A percentile compares a stretch with the other conserved stretches of the same genome.
These are phyloP conservation scores for Cladosporium halotolerans DNA, from an alignment of 2,329 filamentous ascomycete genomes.

Conservation along the genomic window DNA sequence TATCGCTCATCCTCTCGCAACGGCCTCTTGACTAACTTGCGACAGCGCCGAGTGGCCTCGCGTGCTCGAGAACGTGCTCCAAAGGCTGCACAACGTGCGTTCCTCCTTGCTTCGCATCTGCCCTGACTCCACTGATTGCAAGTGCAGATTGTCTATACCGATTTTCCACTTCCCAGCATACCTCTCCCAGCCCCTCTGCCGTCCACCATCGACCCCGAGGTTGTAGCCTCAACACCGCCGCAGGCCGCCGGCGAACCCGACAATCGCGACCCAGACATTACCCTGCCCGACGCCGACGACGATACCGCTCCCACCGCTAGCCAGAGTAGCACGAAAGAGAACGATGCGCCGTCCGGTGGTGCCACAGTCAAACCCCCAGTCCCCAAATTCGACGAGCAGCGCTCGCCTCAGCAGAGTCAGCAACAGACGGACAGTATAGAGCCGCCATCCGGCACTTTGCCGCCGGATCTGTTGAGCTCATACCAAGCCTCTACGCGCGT, in stretches of 20 bases:
- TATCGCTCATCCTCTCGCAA: slow-evolving; percentile 2
- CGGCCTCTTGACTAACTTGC: slow-evolving; percentile 17
- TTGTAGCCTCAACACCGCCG: slow-evolving; percentile 27
- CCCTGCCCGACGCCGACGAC: slow-evolving; percentile 19
- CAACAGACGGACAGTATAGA: slow-evolving; percentile 32
- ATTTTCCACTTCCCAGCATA: slow-evolving; percentile 65
- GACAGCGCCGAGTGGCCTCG: slow-evolving; percentile 62
- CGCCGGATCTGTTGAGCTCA: slow-evolving; percentile 57
- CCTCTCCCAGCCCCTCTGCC: slow-evolving; percentile 40
- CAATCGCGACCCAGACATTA: slow-evolving; percentile 13
- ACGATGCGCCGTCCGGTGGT: slow-evolving; percentile 46
- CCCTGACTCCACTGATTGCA: not conserved
- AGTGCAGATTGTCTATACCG: slow-evolving; percentile 63
- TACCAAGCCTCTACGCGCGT: slow-evolving; percentile 26
- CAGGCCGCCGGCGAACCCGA: slow-evolving; percentile 27
- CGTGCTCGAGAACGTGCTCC: slow-evolving; percentile 59
- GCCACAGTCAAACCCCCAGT: slow-evolving; percentile 32
- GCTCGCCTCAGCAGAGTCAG: slow-evolving; percentile 33
- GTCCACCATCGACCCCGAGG: slow-evolving; percentile 32
- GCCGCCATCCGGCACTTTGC: slow-evolving; percentile 45
- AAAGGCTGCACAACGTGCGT: slow-evolving; percentile 60
- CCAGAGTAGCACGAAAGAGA: slow-evolving; percentile 64
- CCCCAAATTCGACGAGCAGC: slow-evolving; percentile 35
- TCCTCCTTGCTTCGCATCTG: slow-evolving; percentile 6
- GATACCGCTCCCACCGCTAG: slow-evolving; percentile 21